Evolutionary conservation across 192 early-diverging fungal species (phyloP), one percentile per base, ranked within the genome.

Genomic region (Lobosporangium transversale): DNA sequence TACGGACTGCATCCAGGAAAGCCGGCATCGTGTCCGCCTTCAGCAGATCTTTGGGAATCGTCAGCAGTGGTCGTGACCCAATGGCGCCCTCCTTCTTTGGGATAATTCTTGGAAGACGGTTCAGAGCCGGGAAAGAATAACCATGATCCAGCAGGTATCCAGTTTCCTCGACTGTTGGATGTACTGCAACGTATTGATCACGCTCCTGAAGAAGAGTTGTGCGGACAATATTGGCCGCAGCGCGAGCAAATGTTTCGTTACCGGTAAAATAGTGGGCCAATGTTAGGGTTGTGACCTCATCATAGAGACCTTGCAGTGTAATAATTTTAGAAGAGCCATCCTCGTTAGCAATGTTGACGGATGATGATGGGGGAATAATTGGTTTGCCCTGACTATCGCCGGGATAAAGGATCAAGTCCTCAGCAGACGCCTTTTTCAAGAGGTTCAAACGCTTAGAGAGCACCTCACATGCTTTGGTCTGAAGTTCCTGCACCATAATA

Each of bases 101-200:
- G 18, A 86, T 67, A 17, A 81, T 65, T 49, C 81, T 66, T 24
- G 87, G 82, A 6, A 87, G 70, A 10, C 82, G 83, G 50, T 81
- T 85, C 20, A 87, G 53, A 35, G 75, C 70, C 9, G 87, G 87
- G 78, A 89, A 87, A n/a, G 79, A 84, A 44, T 87, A 87, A 23
- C 87, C 87, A 68, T 89, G 86, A 42, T 87, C 87, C n/a, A 82
- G 76, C 23, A 83, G 54, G 26, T 83, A 83, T 32, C 86, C 84
- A 42, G 80, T 80, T 21, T 81, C 85, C 36, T 82, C 78, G 17
- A 82, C 79, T 5, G 81, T 74, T n/a, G 76, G 68, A 11, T 73
- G 51, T 18, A 57, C 49, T 5, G 84, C 78, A 18, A 76, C 66
- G 23, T 80, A 61, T 45, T 84, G 76, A 26, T 83, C 81, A 51